Base-by-base conservation (phyloP, 2,329 filamentous ascomycete genomes). In the Diaporthe sp. region DNA sequence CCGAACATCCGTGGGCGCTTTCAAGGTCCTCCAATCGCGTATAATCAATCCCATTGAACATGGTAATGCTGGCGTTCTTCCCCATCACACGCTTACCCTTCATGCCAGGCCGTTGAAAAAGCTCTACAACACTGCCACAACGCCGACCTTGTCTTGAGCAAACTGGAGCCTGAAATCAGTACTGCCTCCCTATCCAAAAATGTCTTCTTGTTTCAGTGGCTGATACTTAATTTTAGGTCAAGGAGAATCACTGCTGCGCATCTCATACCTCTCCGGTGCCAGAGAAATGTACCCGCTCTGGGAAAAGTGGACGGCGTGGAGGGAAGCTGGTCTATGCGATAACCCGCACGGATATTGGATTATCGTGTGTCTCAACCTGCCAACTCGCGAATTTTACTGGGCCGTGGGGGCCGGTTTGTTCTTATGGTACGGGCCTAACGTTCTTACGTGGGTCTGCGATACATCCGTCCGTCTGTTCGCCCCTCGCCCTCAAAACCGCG, bases 321-420 rank as follows among this genome's bases (percentile, higher is more conserved):
- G 31, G 31, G 34, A 8, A 39, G 31, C 34, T 60, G 34, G 34
- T 60, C 2, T 25, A 8, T 60, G 57, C 20, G 31, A 60, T 12
- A 37, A 25, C 22, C 57, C 57, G 34, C 31, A 39, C 20, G 57
- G 31, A 39, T 39, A 22, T 8, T 60, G 31, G 57, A 39, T 10
- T 39, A 60, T 60, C 22, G 22, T 39, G 31, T 60, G 57, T n/a
- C 57, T 60, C 34, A 60, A 60, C 12, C 34, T 60, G 22, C 57
- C 57, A 34, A 60, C 57, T 39, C 57, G 57, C 34, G 57, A 60
- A 25, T 60, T 60, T 8, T 39, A 39, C 31, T 60, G 57, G 57
- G 57, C 57, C 12, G 20, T 37, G 34, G 57, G 57, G 31, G 22
- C 10, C 8, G 57, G 57, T 15, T 7, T 60, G 10, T 60, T 60